Evolutionary conservation across 352 stramenopile species (phyloP).

Genomic region (Pythium dissotocum): DNA sequence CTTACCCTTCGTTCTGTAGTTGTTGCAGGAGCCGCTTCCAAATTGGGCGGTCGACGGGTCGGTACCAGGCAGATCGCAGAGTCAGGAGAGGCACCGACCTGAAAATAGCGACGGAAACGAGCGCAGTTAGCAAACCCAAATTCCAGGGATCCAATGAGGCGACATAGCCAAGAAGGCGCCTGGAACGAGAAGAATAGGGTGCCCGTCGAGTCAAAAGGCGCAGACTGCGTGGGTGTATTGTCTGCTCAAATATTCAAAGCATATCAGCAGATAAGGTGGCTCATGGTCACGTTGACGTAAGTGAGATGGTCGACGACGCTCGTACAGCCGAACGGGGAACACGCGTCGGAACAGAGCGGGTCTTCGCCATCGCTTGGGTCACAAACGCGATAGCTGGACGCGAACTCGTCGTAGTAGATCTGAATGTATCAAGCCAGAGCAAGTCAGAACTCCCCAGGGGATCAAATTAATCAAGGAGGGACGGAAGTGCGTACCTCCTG

Average conservation of each 20-base stretch:
- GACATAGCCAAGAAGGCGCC: neutral
- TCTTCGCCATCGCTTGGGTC: conserved; percentile 67
- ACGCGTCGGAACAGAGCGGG: conserved; percentile 61
- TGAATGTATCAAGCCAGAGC: conserved; percentile 19
- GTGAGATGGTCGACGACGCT: conserved; percentile 86
- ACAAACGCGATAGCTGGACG: conserved; percentile 57
- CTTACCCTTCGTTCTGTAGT: neutral
- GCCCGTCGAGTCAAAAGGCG: neutral
- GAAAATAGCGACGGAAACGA: conserved; percentile 20
- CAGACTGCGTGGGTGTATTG: conserved; percentile 5
- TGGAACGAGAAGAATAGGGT: neutral
- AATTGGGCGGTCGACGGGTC: conserved; percentile 1
- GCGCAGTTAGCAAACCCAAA: conserved; percentile 9
- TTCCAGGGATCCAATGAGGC: conserved; percentile 4
- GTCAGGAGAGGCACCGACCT: conserved; percentile 1
- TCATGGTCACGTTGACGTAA: conserved; percentile 89
- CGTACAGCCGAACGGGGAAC: conserved; percentile 72
- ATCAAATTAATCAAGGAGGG: neutral
- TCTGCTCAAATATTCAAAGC: neutral
- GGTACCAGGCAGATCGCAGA: neutral
- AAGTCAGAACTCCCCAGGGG: neutral
- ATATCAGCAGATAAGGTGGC: conserved; percentile 78
- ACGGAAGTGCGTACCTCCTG: conserved; percentile 49
- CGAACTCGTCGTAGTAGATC: conserved; percentile 86
- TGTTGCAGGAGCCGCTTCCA: neutral